Conservation (phyloP, 106 monocot species). For the Dioscorea zingiberensis region DNA sequence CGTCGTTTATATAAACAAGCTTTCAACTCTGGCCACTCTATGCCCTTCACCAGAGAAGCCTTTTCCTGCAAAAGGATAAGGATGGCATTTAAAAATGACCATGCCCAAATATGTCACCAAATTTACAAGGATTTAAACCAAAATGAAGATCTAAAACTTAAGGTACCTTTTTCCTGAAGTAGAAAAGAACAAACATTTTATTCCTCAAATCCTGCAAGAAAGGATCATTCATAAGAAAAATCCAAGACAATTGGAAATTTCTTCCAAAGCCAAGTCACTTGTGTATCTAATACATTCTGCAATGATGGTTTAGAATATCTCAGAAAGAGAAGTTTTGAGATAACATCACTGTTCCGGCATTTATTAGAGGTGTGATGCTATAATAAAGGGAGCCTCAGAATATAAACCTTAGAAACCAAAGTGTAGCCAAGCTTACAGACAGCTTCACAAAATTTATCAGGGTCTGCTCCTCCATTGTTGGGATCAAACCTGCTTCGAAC, state of each 20-base stretch:
- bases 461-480: slow-evolving; percentile 85
- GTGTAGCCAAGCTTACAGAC: slow-evolving; percentile 55
- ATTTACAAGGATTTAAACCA: too few species aligned
- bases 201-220: slow-evolving; percentile 46
- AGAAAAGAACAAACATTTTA: slow-evolving; percentile 76
- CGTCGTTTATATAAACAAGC: slow-evolving; percentile 93
- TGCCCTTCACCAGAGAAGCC: slow-evolving; percentile 17
- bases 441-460: slow-evolving; percentile 58
- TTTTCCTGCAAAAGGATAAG: slow-evolving; percentile 38
- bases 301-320: neutral
- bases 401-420: slow-evolving; percentile 41
- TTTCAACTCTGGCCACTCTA: slow-evolving; percentile 87
- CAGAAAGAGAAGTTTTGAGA: neutral
- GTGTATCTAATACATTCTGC: too few species aligned
- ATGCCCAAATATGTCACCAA: neutral
- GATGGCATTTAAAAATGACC: neutral
- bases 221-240: too few species aligned
- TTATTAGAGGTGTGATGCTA: too few species aligned
- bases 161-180: slow-evolving; percentile 53
- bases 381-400: neutral
- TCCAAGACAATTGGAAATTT: too few species aligned
- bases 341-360: too few species aligned
- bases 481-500: slow-evolving; percentile 95
- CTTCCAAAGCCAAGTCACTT: too few species aligned
- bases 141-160: too few species aligned